Evolutionary conservation across 2,329 filamentous ascomycete genomes (phyloP), one percentile per base, ranked within the genome.

Genomic region (Paraconiothyrium brasiliense): DNA sequence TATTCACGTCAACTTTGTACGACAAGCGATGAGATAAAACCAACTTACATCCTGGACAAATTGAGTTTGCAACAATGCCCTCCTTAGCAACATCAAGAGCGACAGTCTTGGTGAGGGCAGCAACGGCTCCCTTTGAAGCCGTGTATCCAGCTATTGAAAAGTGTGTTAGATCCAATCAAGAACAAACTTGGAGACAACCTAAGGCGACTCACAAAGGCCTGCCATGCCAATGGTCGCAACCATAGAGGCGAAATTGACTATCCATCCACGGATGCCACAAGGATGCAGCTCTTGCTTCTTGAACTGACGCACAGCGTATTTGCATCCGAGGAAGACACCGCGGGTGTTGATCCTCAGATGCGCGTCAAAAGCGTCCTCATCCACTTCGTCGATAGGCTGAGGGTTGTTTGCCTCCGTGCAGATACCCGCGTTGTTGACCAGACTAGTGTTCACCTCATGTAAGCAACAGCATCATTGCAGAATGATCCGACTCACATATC

Each of bases 91-190:
- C 81, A 55, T 82, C 80, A n/a, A 82, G 62, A 2, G 81, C 80
- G n/a, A 82, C 72, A 56, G 80, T 76, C 55, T 80, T 81, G 8
- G 83, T 84, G 48, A 86, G 73, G 46, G 79, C 74, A 10, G 80
- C 72, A 7, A 84, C 81, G 0, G 82, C 83, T 10, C 80, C 81
- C 64, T 85, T 85, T 46, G 76, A 80, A 2, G 82, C 80, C 57
- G 79, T 81, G 66, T 85, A 85, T 20, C 75, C 73, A 30, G 78
- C 76, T 73, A 65, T 48, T 16, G 20, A 22, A 32, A 16, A 49
- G 39, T 20, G 35, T 11, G n/a, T 46, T 46, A 46, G 43, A 24
- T 46, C n/a, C 22, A 10, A 7, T 11, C 3, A 10, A 13, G 43
- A 11, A 20, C 14, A 46, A 24, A 13, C 1, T 9, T 4, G 43